These are phyloP conservation scores for Microbotryum intermedium DNA, from an alignment of 1,284 basidiomycete species.

Conservation along the genomic window DNA sequence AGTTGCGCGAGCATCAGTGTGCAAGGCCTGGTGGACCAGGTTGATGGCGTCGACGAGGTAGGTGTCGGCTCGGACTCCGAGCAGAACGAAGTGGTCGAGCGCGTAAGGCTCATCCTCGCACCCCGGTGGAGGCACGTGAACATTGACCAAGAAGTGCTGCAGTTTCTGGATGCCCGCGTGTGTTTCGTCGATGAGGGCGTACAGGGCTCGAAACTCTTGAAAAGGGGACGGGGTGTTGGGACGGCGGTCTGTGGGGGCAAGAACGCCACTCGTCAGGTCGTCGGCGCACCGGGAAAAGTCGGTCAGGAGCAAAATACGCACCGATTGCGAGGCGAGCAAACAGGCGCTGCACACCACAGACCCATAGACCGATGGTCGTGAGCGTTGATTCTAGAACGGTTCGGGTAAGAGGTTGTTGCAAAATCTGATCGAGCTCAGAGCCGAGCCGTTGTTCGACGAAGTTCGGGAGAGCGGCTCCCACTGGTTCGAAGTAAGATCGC, in stretches of 20 bases:
- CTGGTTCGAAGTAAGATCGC: constrained; percentile 9
- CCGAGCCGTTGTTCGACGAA: constrained; percentile 10
- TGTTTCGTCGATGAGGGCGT: constrained; percentile 20
- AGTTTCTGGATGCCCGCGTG: constrained; percentile 21
- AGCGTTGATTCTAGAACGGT: constrained; percentile 6
- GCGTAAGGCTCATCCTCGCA: constrained; percentile 13
- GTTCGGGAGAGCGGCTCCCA: constrained; percentile 18
- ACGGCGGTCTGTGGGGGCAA: constrained; percentile 7
- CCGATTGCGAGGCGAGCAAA: constrained; percentile 18
- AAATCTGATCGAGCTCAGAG: constrained; percentile 4
- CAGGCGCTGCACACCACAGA: constrained; percentile 10
- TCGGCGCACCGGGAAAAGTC: neutral
- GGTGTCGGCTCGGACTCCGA: constrained; percentile 23
- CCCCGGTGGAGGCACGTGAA: constrained; percentile 8
- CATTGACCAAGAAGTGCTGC: constrained; percentile 19
- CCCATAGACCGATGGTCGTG: constrained; percentile 13
- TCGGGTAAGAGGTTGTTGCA: constrained; percentile 4
- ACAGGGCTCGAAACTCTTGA: constrained; percentile 19
- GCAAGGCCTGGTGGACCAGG: constrained; percentile 15
- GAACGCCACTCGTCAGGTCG: neutral
- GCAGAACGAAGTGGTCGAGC: constrained; percentile 24
- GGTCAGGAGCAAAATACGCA: neutral
- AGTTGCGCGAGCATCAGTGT: neutral
- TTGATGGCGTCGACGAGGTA: constrained; percentile 20
- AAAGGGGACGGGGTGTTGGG: constrained; percentile 1